Base-by-base conservation (phyloP, 176 grass and related monocot genomes). In the Paspalum vaginatum region DNA sequence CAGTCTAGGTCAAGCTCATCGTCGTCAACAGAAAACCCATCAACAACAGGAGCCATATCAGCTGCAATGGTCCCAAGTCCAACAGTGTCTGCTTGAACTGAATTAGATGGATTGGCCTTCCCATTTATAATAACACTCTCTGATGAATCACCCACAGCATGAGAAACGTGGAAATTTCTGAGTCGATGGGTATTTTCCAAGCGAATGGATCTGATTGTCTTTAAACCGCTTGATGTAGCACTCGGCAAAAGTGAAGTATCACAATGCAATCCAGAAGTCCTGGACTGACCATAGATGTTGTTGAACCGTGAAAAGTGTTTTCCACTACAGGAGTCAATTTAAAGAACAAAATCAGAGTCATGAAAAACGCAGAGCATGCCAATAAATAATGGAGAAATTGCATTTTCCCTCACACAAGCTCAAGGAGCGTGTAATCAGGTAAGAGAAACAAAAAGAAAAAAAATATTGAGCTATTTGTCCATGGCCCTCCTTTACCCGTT, bases 1-100 rank as follows among this genome's bases (percentile, higher is more conserved):
- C 60, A 74, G 70, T 97, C 94, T 82, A 97, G 83, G 90, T 97
- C 94, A 74, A 81, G 86, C 68, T 97, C 94, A 22, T 91, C 70
- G 46, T 85, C 83, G 8, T 82, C 88, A 74, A 52, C 84, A 71
- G 83, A 88, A 79, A 91, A 94, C 12, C 77, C 76, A 82, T 89
- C 86, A 68, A 79, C 68, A 72, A 77, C 73, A 83, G 86, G 92
- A 65, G 76, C 52, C 79, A 91, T 89, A 69, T 94, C 92, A 78
- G 86, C 83, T 84, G 86, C 71, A 32, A 93, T 82, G 70, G 91
- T 83, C 55, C 87, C 83, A 60, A 89, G 88, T n/a, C 76, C 61
- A 79, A 60, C 67, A 48, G 76, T 83, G 79, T 94, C 89, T 52
- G 72, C 85, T 81, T 87, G 89, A 65, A 85, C 16, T 6, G 70